These are phyloP conservation scores for Acanthamoeba comandoni DNA, from an alignment of 208 protist genomes.

Conservation along the genomic window DNA sequence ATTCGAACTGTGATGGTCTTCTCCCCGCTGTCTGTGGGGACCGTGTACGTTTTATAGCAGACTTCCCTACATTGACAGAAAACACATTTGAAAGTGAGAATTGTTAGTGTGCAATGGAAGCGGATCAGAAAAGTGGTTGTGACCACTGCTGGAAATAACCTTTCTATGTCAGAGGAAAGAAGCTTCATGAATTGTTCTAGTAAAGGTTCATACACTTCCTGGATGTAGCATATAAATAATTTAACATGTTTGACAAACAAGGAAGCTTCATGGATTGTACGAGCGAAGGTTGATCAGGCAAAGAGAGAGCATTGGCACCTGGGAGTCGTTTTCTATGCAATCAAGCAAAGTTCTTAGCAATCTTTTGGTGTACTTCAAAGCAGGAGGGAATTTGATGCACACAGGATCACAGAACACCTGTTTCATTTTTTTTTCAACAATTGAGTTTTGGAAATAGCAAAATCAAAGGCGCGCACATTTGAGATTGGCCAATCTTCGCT, in stretches of 20 bases:
- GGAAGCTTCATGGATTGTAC: too few relatives aligned
- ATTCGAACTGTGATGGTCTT: constrained; percentile 43
- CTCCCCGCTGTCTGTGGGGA: not conserved
- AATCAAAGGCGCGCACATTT: not conserved
- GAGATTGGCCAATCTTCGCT: not conserved
- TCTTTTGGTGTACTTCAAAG: constrained; percentile 1
- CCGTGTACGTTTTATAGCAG: constrained; percentile 34
- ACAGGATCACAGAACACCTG: constrained; percentile 32
- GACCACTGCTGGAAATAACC: not conserved
- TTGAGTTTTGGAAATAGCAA: too few relatives aligned
- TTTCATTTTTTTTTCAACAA: too few relatives aligned
- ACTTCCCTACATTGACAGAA: not conserved
- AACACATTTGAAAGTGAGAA: not conserved
- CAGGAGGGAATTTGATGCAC: constrained; percentile 22
- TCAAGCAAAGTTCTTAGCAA: constrained; percentile 38
- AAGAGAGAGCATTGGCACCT: not conserved
- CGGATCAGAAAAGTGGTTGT: not conserved
- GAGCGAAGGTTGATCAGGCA: too few relatives aligned
- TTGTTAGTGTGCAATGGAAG: constrained; percentile 18
- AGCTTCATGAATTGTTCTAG: constrained; percentile 51
- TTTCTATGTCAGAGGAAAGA: not conserved
- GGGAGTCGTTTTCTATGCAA: constrained; percentile 13
- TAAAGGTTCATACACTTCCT: constrained; percentile 57
- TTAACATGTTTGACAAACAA: not conserved
- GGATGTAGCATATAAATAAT: not conserved